Percentiles rank a stretch among this genome's conserved stretches.
These are phyloP conservation scores for Schwanniomyces yamadae DNA, from an alignment of 805 yeast species.

Conservation along the genomic window DNA sequence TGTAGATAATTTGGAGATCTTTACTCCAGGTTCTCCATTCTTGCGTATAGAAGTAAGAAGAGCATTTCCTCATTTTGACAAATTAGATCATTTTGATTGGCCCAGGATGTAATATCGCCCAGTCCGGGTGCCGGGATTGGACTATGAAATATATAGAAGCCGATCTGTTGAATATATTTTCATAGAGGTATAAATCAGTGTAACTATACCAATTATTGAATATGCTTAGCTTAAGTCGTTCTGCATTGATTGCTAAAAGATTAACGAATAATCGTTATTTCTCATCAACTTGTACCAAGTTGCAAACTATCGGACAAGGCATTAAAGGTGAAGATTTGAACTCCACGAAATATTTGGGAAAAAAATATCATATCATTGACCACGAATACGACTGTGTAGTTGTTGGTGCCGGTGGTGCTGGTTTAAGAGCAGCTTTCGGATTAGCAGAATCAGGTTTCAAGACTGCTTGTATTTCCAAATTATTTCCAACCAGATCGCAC, in stretches of 20 bases:
- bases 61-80: too few relatives aligned
- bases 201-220: too few relatives aligned
- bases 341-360: constrained; percentile 43
- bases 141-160: too few relatives aligned
- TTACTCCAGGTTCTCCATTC: too few relatives aligned
- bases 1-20: too few relatives aligned
- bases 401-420: constrained; percentile 99
- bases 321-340: constrained; percentile 39
- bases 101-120: neutral
- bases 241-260: constrained; percentile 9
- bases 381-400: constrained; percentile 98
- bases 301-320: constrained; percentile 37
- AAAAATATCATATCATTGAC: constrained; percentile 88
- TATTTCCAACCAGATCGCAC: constrained; percentile 97
- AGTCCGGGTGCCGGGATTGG: constrained; percentile 8
- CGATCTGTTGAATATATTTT: too few relatives aligned
- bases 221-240: constrained; percentile 13
- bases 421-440: constrained; percentile 97
- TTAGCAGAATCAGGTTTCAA: constrained; percentile 95
- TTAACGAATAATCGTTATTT: constrained; percentile 17
- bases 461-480: constrained; percentile 94
- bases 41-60: too few relatives aligned
- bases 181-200: too few relatives aligned
- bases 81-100: constrained; percentile 5
- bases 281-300: constrained; percentile 24